Percentiles rank a stretch among this genome's conserved stretches.
Evolutionary conservation across 2,329 filamentous ascomycete species (phyloP).

Genomic region (Venturia aucupariae): DNA sequence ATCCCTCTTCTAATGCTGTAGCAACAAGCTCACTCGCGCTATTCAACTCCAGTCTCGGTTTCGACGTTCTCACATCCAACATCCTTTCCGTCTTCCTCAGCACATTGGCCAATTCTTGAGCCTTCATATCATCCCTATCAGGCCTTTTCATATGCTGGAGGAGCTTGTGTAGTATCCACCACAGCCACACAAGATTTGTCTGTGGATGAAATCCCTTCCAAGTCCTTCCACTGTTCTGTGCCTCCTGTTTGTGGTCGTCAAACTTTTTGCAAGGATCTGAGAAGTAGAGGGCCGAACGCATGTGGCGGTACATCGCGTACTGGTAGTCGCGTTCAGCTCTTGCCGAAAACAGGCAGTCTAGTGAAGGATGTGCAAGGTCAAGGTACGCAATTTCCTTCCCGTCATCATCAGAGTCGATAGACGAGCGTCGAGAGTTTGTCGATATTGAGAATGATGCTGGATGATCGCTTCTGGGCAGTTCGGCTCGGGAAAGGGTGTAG

Average conservation of each 20-base stretch:
- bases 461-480: constrained; percentile 26
- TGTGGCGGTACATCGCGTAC: constrained; percentile 48
- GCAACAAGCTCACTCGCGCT: constrained; percentile 14
- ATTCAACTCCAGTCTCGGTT: not conserved
- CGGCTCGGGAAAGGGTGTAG: constrained; percentile 57
- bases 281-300: constrained; percentile 38
- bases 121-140: not conserved
- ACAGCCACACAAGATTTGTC: constrained; percentile 56
- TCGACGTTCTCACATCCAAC: not conserved
- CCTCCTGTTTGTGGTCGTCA: constrained; percentile 23
- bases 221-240: constrained; percentile 17
- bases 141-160: constrained; percentile 27
- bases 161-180: constrained; percentile 50
- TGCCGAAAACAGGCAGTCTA: constrained; percentile 33
- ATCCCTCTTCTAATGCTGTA: constrained; percentile 14
- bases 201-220: constrained; percentile 50
- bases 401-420: constrained; percentile 15
- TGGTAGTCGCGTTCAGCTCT: constrained; percentile 42
- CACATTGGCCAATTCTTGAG: not conserved
- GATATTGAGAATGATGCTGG: not conserved
- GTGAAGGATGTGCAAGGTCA: constrained; percentile 16
- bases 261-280: constrained; percentile 33
- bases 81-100: constrained; percentile 5
- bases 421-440: not conserved
- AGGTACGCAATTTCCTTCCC: constrained; percentile 31